Base-by-base conservation (phyloP, 1,139 yeast species). In the Candida pseudocylindracea region DNA sequence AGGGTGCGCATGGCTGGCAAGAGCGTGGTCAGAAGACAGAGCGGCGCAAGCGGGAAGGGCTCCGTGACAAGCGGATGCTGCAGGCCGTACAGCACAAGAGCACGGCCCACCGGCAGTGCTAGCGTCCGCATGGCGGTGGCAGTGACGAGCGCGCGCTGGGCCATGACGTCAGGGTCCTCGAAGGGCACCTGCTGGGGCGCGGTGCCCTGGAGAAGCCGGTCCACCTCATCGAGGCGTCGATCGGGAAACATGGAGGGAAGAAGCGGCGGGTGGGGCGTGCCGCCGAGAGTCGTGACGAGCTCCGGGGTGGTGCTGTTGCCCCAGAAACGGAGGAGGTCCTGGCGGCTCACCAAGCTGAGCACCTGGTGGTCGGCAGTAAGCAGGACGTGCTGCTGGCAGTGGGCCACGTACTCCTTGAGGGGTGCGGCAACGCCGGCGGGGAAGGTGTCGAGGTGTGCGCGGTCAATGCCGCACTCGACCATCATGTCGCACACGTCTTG, bases 61-160 rank as follows among this genome's bases (percentile, higher is more conserved):
- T 88, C 96, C 0, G 96, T 81, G 28, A 79, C 62, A 35, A 83
- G 52, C 1, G 96, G 95, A 36, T 63, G 60, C 37, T 81, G 61
- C 10, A 88, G 72, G 2, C 79, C 72, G 39, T 67, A 71, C 42
- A 64, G 71, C 33, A 71, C 59, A 8, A 75, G 81, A 26, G 74
- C 93, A 50, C 88, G 63, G 6, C 88, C 98, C 41, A 70, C 56
- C 0, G 83, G 91, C 37, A 69, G 67, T 0, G 93, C 66, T 34
- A 83, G 58, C 0, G 93, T 80, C 41, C 95, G 57, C 33, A 71
- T 45, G 2, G 80, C 79, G 29, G 72, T 72, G 26, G 68, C 51
- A 0, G 67, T 57, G 0, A 85, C 78, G 33, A 79, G 53, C 29
- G 63, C 66, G 42, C 80, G 67, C 44, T 79, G 92, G 35, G 60